A percentile compares a stretch with the other conserved stretches of the same genome.
Conservation (phyloP, 345 rosid species). For the Pseudoturritis turrita region DNA sequence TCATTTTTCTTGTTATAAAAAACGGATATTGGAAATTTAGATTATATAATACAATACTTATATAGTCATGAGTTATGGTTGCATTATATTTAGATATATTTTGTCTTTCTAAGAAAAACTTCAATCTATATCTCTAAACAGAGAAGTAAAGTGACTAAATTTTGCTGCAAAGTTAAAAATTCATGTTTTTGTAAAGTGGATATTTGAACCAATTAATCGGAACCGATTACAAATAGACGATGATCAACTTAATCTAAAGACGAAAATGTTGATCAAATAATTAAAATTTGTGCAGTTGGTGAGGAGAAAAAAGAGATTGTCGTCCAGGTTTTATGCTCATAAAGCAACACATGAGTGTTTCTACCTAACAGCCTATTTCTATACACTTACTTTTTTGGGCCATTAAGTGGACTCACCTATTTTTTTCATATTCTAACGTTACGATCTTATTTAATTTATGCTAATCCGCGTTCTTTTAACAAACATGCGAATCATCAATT, state of each 20-base stretch:
- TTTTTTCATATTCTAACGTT: constrained; percentile 11
- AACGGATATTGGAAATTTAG: background rate
- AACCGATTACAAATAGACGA: background rate
- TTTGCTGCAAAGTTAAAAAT: background rate
- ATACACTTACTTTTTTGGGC: constrained; percentile 9
- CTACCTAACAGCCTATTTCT: constrained; percentile 30
- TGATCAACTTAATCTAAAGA: background rate
- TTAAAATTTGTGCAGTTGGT: constrained; percentile 19
- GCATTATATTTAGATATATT: background rate
- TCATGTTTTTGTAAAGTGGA: background rate
- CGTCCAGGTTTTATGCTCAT: constrained; percentile 59
- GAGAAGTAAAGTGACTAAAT: background rate
- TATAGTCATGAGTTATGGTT: background rate
- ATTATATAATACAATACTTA: background rate
- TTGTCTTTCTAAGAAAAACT: background rate
- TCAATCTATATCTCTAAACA: background rate
- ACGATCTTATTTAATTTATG: constrained; percentile 10
- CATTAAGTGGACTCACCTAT: constrained; percentile 30
- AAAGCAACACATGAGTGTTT: constrained; percentile 49
- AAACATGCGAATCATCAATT: constrained; percentile 13
- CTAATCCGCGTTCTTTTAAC: background rate
- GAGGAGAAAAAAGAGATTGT: constrained; percentile 4
- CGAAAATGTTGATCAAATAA: constrained; percentile 1
- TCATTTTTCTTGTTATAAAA: background rate
- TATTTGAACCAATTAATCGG: background rate